Evolutionary conservation across 331 rosid genomes (phyloP), one percentile per base, ranked within the genome.

Genomic region (Spiraea crenata): DNA sequence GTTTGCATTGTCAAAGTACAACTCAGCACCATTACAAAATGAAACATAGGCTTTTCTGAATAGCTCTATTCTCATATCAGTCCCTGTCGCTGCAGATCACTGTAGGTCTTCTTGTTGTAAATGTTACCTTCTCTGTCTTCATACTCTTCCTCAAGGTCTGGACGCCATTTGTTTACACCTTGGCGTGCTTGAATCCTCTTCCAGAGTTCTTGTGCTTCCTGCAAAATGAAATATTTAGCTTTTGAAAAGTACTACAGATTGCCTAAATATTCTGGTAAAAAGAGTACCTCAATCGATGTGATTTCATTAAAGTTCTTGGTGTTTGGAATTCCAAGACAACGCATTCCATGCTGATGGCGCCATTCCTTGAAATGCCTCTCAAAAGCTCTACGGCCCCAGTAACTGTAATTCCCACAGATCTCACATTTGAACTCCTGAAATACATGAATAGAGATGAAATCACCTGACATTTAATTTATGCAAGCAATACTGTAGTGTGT

Each of bases 271-370:
- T 7, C 37, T 25, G 25, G 11, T 62, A 72, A 74, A 74, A 31
- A 44, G 48, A 45, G 63, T 72, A 90, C 98, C 97, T 93, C 99
- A 68, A 93, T 93, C 47, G 97, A 93, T 57, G 95, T 93, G 77
- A 93, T 89, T 79, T 93, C 99, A 44, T 93, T 93, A 79, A 93
- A 93, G 79, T 93, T 93, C 84, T 93, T 93, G 47, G 99, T 93
- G 79, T 93, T 93, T 38, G 99, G 99, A 65, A 93, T 93, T 68
- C 99, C 99, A 58, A 93, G 99, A 82, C 99, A 93, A 45, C 99
- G 96, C 99, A 93, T 93, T 54, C 99, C 99, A 67, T 93, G 99
- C 69, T 93, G 99, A 81, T 91, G 99, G 46, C 99, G 97, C 99
- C 99, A 91, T 85, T 93, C 97, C 81, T 91, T 93, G 81, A 93